Base-by-base conservation (phyloP, 1,139 yeast species). In the Casaregolazyma suthepensis region DNA sequence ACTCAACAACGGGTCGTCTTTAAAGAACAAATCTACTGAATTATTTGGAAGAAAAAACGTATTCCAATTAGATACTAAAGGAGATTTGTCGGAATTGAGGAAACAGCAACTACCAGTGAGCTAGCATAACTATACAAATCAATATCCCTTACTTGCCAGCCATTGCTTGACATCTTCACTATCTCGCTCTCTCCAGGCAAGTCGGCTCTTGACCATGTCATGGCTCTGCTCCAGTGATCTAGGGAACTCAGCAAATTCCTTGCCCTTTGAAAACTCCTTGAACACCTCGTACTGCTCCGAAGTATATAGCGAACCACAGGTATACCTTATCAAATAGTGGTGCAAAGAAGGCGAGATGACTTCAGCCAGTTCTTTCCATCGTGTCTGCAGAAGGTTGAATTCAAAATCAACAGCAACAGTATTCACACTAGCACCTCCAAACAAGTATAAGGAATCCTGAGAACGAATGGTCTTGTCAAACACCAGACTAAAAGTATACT, bases 381-480 rank as follows among this genome's bases (percentile, higher is more conserved):
- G 78, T 2, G 66, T 66, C 61, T 78, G 75, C 67, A 86, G 72
- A 61, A 72, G 85, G 1, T 70, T 62, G 86, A 89, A 83, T 60
- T 84, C 71, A 17, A 81, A 79, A 60, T 77, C 76, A 57, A 81
- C 75, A 72, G 96, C 96, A 46, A 74, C 76, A 54, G 72, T 75
- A 64, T 82, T 83, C 19, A 79, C 65, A 63, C 85, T 75, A 71
- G 88, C 73, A 44, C 94, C 89, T 58, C 75, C 79, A 79, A 91
- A 91, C 58, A 85, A 78, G 68, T 83, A 83, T 56, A 56, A 54
- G 55, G 87, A 79, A 70, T 91, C 98, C 74, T 91, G 98, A 31
- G 81, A 74, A 66, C 87, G 84, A 60, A 90, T 77, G 40, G 82
- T 74, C 37, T 88, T 83, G 66, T 87, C 83, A 57, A 87, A 76